Evolutionary conservation across 2,329 filamentous ascomycete genomes (phyloP).

Genomic region (Metarhizium album): DNA sequence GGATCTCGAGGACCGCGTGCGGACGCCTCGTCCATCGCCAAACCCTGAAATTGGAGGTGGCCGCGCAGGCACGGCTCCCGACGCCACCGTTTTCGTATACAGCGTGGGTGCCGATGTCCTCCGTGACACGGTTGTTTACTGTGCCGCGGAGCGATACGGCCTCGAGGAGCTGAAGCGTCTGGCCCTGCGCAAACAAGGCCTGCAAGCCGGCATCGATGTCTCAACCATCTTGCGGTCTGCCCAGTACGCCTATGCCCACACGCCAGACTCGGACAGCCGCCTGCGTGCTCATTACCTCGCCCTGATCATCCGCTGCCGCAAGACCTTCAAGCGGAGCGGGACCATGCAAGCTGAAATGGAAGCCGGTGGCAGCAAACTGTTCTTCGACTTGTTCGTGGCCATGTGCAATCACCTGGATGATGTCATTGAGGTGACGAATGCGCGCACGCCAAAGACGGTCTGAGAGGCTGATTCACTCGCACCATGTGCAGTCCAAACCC

Average conservation of each 20-base stretch:
- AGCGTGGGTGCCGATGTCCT: slow-evolving; percentile 68
- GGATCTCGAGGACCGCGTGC: slow-evolving; percentile 64
- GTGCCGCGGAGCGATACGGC: slow-evolving; percentile 79
- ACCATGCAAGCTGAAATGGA: slow-evolving; percentile 99
- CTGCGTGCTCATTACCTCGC: slow-evolving; percentile 95
- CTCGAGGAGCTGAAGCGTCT: slow-evolving; percentile 87
- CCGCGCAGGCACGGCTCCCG: slow-evolving; percentile 35
- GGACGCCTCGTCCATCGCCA: slow-evolving; percentile 38
- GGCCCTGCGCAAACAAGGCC: slow-evolving; percentile 85
- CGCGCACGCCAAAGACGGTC: slow-evolving; percentile 46
- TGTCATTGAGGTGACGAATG: slow-evolving; percentile 75
- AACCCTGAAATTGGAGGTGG: slow-evolving; percentile 36
- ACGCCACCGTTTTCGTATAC: slow-evolving; percentile 57
- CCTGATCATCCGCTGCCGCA: slow-evolving; percentile 92
- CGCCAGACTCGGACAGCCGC: slow-evolving; percentile 81
- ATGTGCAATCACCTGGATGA: slow-evolving; percentile 98
- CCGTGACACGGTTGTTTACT: slow-evolving; percentile 91
- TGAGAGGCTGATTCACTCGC: slow-evolving; percentile 22
- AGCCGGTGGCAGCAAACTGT: slow-evolving; percentile 77
- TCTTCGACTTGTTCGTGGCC: slow-evolving; percentile 96
- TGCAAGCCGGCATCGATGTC: slow-evolving; percentile 87
- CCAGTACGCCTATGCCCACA: slow-evolving; percentile 92
- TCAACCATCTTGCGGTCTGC: slow-evolving; percentile 84
- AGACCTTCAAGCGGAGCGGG: slow-evolving; percentile 95
- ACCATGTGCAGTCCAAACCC: slow-evolving; percentile 5